Base-by-base conservation (phyloP, 306 rosid species). In the Crotalaria pallida region DNA sequence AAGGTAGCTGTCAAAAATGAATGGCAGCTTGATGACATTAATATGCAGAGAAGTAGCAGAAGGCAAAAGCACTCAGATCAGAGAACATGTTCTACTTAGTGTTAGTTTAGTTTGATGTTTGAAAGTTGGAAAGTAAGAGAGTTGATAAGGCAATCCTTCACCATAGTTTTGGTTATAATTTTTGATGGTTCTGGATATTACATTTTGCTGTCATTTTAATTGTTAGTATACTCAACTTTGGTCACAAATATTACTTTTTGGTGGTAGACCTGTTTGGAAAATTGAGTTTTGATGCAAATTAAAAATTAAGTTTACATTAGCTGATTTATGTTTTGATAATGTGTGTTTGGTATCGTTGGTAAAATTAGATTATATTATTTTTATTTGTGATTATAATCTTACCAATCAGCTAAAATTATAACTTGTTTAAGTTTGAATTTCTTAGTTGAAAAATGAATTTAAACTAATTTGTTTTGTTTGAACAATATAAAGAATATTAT, bases 1-100 rank as follows among this genome's bases (percentile, higher is more conserved):
- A 63, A 69, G 74, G 68, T 27, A 69, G 5, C 55, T 21, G 26
- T 52, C 24, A 49, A 36, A 13, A 67, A 4, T 77, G 61, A 81
- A 33, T 21, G 74, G 49, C 0, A 51, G 29, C 57, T 31, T 23
- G 31, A 44, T 58, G 16, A 4, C 40, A 36, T 3, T 10, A 9
- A 22, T 67, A 44, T 7, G 19, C 24, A 13, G 38, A 60, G 38
- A 41, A 51, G 3, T 56, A 26, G n/a, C 56, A 38, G 21, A 61
- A 6, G 48, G 48, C 26, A 18, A 34, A 50, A 73, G 44, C 40
- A 17, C 7, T 27, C 27, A 21, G 24, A 43, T 55, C 9, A 69
- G 11, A 53, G 34, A n/a, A 48, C 36, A 65, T 57, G 59, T 27
- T 71, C 29, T 55, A 27, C 0, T 27, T 27, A 27, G 13, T 8